Conservation (phyloP, 495 filamentous ascomycete genomes). For the Penicillium argentinense region DNA sequence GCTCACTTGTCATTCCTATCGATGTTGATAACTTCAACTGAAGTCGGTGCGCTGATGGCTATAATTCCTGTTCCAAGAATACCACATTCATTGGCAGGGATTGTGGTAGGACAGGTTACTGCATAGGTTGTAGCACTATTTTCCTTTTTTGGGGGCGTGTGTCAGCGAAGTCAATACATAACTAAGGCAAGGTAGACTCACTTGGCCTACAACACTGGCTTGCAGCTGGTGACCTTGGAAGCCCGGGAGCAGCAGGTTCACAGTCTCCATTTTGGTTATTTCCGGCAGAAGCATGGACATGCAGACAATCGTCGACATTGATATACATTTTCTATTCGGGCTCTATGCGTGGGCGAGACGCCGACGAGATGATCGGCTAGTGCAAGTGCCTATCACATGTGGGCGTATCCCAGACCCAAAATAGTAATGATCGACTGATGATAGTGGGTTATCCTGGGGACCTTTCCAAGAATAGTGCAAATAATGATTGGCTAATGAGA, state of each 20-base stretch:
- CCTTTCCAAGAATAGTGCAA: too few species aligned
- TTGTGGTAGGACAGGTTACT: neutral
- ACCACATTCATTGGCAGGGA: neutral
- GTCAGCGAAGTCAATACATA: neutral
- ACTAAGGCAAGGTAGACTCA: too few species aligned
- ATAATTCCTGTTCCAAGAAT: neutral
- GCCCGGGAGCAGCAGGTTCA: neutral
- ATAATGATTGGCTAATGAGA: too few species aligned
- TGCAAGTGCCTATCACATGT: too few species aligned
- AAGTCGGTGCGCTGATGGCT: neutral
- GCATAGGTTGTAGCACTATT: neutral
- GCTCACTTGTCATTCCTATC: constrained; percentile 1
- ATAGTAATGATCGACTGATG: too few species aligned
- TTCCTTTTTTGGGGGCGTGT: neutral
- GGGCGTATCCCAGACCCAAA: too few species aligned
- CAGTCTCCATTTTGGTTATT: neutral
- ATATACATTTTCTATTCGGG: too few species aligned
- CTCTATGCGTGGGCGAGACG: neutral
- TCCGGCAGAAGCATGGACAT: too few species aligned
- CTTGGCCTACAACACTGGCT: constrained; percentile 1
- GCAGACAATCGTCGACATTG: too few species aligned
- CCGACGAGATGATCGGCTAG: too few species aligned
- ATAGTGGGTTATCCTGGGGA: too few species aligned
- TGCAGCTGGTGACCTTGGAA: constrained; percentile 1
- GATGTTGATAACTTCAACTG: neutral